phyloP scores from a whole-genome alignment of 2,329 filamentous ascomycete species.

The Stachybotrys elegans region DNA sequence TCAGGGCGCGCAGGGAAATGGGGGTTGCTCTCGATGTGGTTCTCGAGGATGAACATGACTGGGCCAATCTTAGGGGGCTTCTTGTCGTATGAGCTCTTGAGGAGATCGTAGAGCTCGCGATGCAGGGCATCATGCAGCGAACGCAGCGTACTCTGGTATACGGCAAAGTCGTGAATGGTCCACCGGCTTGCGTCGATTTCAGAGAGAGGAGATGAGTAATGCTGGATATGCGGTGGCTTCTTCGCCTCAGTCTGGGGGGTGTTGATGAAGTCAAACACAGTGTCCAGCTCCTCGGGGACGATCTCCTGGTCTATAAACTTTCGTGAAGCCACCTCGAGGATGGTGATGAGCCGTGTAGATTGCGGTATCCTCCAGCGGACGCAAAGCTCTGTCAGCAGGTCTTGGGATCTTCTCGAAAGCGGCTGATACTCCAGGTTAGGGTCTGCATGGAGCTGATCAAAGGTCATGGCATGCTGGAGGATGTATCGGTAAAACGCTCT shows the following conservation, averaged over 20 bases:
- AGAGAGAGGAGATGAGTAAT: slow-evolving; percentile 43
- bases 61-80: slow-evolving; percentile 78
- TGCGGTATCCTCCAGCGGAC: slow-evolving; percentile 85
- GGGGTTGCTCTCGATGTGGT: slow-evolving; percentile 75
- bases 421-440: slow-evolving; percentile 44
- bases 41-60: slow-evolving; percentile 74
- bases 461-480: slow-evolving; percentile 68
- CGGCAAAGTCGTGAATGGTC: slow-evolving; percentile 63
- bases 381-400: slow-evolving; percentile 79
- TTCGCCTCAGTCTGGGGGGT: slow-evolving; percentile 62
- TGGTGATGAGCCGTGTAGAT: slow-evolving; percentile 71
- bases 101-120: slow-evolving; percentile 80
- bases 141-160: slow-evolving; percentile 71
- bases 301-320: slow-evolving; percentile 85
- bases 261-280: slow-evolving; percentile 78
- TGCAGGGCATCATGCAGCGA: slow-evolving; percentile 76
- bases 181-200: slow-evolving; percentile 58
- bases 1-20: slow-evolving; percentile 67
- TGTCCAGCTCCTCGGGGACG: slow-evolving; percentile 73
- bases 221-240: slow-evolving; percentile 52
- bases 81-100: slow-evolving; percentile 83
- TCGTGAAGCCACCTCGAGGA: slow-evolving; percentile 78
- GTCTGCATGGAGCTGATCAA: slow-evolving; percentile 54
- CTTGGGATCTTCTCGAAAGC: slow-evolving; percentile 73
- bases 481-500: slow-evolving; percentile 80